phyloP scores from a whole-genome alignment of 2,329 filamentous ascomycete genomes.

The Xylariales sp. region DNA sequence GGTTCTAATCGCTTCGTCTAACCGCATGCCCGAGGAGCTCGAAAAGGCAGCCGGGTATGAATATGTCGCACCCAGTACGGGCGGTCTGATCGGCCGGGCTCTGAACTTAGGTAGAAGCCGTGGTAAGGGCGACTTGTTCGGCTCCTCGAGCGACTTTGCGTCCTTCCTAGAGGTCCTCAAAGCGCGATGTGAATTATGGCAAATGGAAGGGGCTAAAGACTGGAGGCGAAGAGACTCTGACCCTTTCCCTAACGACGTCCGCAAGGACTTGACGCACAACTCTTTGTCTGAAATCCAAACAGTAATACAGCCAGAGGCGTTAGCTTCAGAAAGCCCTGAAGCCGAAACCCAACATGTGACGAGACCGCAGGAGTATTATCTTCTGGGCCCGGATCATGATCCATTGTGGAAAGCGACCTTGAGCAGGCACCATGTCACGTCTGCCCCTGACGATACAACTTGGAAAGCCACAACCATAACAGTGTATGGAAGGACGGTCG shows the following conservation, averaged over 20 bases:
- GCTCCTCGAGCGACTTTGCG: conserved; percentile 77
- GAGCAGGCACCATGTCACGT: conserved; percentile 20
- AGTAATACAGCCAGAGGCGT: neutral
- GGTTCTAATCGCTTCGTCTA: conserved; percentile 82
- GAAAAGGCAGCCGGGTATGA: conserved; percentile 79
- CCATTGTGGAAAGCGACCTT: conserved; percentile 45
- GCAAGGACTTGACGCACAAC: conserved; percentile 30
- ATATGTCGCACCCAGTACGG: conserved; percentile 66
- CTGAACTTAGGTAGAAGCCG: conserved; percentile 55
- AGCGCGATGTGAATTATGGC: conserved; percentile 84
- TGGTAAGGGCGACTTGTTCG: conserved; percentile 63
- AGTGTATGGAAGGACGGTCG: conserved; percentile 73
- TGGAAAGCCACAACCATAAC: conserved; percentile 60
- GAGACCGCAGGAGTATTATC: conserved; percentile 48
- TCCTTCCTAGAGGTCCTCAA: conserved; percentile 80
- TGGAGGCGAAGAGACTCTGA: conserved; percentile 71
- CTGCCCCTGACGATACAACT: conserved; percentile 35
- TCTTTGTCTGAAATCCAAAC: conserved; percentile 16
- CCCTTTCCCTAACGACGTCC: conserved; percentile 42
- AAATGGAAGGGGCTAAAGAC: conserved; percentile 80
- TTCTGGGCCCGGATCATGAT: conserved; percentile 44
- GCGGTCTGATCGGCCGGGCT: conserved; percentile 62
- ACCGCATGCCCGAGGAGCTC: conserved; percentile 85
- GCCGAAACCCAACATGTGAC: conserved; percentile 14
- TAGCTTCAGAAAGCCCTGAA: conserved; percentile 11